These are phyloP conservation scores for Vitis rupestris DNA, from an alignment of 164 flowering plant species.

Conservation along the genomic window DNA sequence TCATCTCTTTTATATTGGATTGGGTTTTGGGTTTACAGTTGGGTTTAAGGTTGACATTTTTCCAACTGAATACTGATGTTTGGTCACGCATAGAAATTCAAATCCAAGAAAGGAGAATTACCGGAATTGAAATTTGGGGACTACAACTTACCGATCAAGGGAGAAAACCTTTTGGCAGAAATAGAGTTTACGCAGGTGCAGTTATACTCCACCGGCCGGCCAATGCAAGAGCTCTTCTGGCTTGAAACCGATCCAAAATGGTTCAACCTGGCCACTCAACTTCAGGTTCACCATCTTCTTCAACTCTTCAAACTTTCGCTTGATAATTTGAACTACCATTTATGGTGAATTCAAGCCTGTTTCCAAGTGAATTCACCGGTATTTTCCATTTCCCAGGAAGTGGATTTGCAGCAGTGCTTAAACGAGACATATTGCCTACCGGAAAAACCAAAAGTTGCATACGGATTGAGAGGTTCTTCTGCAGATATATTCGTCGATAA, in stretches of 20 bases:
- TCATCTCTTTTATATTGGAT: too few species aligned
- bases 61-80: neutral
- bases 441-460: conserved; percentile 33
- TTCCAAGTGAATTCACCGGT: too few species aligned
- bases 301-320: neutral
- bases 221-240: conserved; percentile 53
- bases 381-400: conserved; percentile 25
- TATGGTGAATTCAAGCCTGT: too few species aligned
- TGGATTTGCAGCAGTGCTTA: conserved; percentile 39
- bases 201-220: conserved; percentile 32
- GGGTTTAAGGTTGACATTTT: too few species aligned
- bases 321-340: neutral
- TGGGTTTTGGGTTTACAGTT: too few species aligned
- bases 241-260: conserved; percentile 33
- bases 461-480: conserved; percentile 46
- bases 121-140: conserved; percentile 36
- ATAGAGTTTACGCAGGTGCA: conserved; percentile 39
- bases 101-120: conserved; percentile 13
- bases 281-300: conserved; percentile 27
- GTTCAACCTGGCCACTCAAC: conserved; percentile 32
- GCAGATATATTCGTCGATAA: conserved; percentile 54
- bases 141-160: conserved; percentile 41
- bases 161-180: conserved; percentile 40
- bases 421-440: conserved; percentile 49
- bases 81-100: conserved; percentile 24